Evolutionary conservation across 2,329 filamentous ascomycete genomes (phyloP), one percentile per base, ranked within the genome.

Genomic region (Tothia fuscella): DNA sequence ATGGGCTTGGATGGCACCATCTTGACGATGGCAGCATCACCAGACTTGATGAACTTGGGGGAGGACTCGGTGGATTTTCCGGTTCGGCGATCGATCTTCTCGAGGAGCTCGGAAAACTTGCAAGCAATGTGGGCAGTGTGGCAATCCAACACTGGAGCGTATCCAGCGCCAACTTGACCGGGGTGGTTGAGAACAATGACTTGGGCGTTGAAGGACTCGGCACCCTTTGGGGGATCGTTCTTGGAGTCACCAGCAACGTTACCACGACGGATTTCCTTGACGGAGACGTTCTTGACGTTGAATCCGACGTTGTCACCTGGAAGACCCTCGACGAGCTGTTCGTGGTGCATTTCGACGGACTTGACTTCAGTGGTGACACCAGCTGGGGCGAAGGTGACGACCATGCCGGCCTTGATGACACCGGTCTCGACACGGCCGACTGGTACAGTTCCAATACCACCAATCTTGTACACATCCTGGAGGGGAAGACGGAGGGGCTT

Each of bases 271-370:
- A 98, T 94, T 70, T 98, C 91, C 88, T 98, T 98, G 75, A 98
- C 91, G 71, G 91, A 96, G 63, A 98, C 91, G 91, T 98, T 98
- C 88, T 98, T 98, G 75, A 98, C 89, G 85, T 98, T 98, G 88
- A 98, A 98, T 62, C 91, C 91, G 69, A 98, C 91, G 78, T 98
- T 98, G 85, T 98, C 91, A 81, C 91, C 91, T 64, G 91, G 91
- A 55, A 84, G 64, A 84, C 91, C 91, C 79, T 94, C 82, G 54
- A 67, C 49, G 58, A 98, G 88, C 82, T 95, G 88, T 78, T 95
- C 86, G 87, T 96, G 89, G 81, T 95, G 89, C 91, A 98, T 98
- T 78, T 98, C 91, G 63, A 98, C 91, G 71, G 89, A 96, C 87
- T 98, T 98, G 80, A 96, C 91, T 85, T 98, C 91, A 78, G 91